Base-by-base conservation (phyloP, 2,329 filamentous ascomycete species). In the Rhinocladiella similis region DNA sequence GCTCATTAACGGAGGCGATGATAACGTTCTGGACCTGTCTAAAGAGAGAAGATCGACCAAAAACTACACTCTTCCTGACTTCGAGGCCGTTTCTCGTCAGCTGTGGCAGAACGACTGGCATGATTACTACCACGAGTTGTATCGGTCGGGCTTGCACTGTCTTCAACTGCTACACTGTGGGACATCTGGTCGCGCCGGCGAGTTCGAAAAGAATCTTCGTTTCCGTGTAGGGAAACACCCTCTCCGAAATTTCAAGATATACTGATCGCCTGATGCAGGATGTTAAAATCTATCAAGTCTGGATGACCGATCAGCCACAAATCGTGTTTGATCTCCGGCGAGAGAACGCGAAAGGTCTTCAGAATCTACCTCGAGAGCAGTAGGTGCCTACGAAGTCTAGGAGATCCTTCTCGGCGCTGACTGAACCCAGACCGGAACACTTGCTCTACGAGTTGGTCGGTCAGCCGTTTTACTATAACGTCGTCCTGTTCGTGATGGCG, bases 101-200 rank as follows among this genome's bases (percentile, higher is more conserved):
- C 39, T 60, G 41, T 60, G 45, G 57, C 25, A 54, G 22, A 57
- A 57, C 13, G 49, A 60, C 38, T 57, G 39, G 54, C 38, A 54
- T 49, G 46, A 57, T 39, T 55, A 41, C 36, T 10, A 20, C 36
- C 46, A 55, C 36, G 53, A 50, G 19, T 47, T 47, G 4, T 50
- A 55, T 38, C 53, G 53, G 20, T 47, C 18, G 22, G 53, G 46
- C 2, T 39, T 55, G 36, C 46, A 55, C 14, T 22, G 41, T 3
- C 47, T 50, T n/a, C 46, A 41, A 16, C 27, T 55, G 20, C 35
- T 55, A 4, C 46, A 55, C 36, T 50, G 35, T 39, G 35, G 39
- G 38, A 50, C 53, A 13, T 55, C 53, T 25, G 46, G 9, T 55
- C 53, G 53, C 18, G 43, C 33, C n/a, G 53, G 27, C 46, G 46